phyloP scores from a whole-genome alignment of 179 eudicot species.

The Beta lomatogona region DNA sequence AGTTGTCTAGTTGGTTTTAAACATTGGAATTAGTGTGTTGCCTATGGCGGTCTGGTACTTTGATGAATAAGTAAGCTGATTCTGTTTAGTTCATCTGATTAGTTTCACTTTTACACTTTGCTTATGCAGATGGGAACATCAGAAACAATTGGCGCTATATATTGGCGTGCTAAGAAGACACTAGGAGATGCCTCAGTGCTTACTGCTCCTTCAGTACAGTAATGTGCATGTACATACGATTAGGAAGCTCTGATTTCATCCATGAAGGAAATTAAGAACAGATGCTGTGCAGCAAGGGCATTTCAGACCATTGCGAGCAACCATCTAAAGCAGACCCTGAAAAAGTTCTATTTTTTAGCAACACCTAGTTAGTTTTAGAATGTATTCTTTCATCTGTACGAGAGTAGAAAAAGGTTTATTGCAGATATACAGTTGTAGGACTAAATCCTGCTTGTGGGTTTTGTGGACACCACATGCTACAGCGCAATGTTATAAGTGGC shows the following conservation, averaged over 20 bases:
- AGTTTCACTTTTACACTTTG: not conserved
- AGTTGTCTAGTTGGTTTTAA: no score
- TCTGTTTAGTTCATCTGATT: not conserved
- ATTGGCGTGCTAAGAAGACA: conserved; percentile 80
- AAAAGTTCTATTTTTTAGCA: not conserved
- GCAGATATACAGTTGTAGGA: not conserved
- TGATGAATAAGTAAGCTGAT: not conserved
- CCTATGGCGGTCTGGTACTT: not conserved
- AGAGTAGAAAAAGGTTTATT: not conserved
- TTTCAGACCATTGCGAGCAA: not conserved
- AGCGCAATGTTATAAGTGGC: not conserved
- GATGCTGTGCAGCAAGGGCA: not conserved
- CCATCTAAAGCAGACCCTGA: not conserved
- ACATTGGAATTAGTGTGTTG: not conserved
- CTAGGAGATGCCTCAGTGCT: conserved; percentile 49
- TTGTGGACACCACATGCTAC: not conserved
- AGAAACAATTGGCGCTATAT: conserved; percentile 67
- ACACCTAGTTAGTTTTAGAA: not conserved
- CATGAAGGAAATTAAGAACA: not conserved
- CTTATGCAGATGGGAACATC: conserved; percentile 75
- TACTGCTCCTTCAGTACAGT: not conserved
- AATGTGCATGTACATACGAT: not conserved
- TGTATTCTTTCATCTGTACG: not conserved
- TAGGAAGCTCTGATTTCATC: not conserved
- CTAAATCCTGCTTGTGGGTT: not conserved